These are phyloP conservation scores for Gymnopus androsaceus DNA, from an alignment of 1,284 basidiomycete genomes.

Conservation along the genomic window DNA sequence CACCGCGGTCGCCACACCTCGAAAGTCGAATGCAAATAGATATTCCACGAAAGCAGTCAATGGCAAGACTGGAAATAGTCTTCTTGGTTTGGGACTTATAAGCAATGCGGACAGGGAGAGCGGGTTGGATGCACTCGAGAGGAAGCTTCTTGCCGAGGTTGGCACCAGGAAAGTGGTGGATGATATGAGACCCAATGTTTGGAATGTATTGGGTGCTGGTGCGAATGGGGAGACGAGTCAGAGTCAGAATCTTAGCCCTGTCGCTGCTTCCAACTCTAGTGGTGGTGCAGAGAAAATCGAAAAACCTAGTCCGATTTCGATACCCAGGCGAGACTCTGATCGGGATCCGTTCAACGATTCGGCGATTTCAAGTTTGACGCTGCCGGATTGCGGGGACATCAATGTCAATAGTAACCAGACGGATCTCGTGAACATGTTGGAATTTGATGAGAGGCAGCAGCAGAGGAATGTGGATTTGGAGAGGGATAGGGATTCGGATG, in stretches of 20 bases:
- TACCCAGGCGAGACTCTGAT: constrained; percentile 17
- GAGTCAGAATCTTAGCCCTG: neutral
- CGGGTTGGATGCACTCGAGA: constrained; percentile 56
- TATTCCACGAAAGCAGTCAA: constrained; percentile 5
- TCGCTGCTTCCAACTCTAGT: neutral
- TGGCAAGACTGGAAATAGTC: constrained; percentile 3
- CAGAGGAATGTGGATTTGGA: constrained; percentile 24
- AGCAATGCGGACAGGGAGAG: constrained; percentile 25
- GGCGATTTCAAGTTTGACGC: constrained; percentile 72
- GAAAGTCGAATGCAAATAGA: neutral
- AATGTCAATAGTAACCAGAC: constrained; percentile 2
- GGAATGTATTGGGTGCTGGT: constrained; percentile 39
- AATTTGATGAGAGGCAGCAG: constrained; percentile 22
- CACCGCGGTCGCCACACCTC: constrained; percentile 41
- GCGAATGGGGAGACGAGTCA: constrained; percentile 16
- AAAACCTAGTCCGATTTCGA: constrained; percentile 17
- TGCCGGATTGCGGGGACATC: constrained; percentile 47
- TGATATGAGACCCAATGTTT: constrained; percentile 45
- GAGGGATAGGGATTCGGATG: constrained; percentile 38
- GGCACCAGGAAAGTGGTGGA: constrained; percentile 46
- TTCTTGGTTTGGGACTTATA: neutral
- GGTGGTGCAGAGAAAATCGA: constrained; percentile 1
- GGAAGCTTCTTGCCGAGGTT: constrained; percentile 50
- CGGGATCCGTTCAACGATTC: constrained; percentile 55
- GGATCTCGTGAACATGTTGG: constrained; percentile 10